A percentile compares a stretch with the other conserved stretches of the same genome.
Conservation (phyloP, 1,284 basidiomycete species). For the Trichosporon sp. region DNA sequence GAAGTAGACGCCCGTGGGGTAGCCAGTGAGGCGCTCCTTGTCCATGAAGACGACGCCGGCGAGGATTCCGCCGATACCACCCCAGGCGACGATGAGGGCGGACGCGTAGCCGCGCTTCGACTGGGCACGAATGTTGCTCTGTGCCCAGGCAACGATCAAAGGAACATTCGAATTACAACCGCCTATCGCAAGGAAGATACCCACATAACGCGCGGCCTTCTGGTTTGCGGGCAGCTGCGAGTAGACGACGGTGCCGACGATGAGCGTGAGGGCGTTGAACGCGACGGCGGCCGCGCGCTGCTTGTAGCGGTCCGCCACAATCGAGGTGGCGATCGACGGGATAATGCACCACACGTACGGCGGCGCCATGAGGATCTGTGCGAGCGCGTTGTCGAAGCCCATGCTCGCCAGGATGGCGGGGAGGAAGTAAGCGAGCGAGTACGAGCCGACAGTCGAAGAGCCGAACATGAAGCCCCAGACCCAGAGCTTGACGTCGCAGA, state of each 20-base stretch:
- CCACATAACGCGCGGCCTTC: constrained; percentile 16
- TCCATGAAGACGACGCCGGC: constrained; percentile 18
- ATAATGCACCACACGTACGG: constrained; percentile 45
- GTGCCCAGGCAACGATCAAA: constrained; percentile 40
- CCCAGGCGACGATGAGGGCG: constrained; percentile 18
- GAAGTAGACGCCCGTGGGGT: constrained; percentile 20
- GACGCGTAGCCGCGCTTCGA: constrained; percentile 41
- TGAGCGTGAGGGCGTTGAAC: constrained; percentile 12
- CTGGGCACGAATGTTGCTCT: constrained; percentile 51
- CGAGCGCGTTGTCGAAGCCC: constrained; percentile 40
- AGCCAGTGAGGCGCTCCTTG: constrained; percentile 16
- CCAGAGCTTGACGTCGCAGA: constrained; percentile 50
- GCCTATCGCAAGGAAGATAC: constrained; percentile 34
- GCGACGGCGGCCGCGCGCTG: constrained; percentile 9
- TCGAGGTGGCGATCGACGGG: constrained; percentile 41
- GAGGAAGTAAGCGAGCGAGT: constrained; percentile 44
- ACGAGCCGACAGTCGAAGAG: constrained; percentile 21
- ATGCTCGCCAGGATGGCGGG: constrained; percentile 50
- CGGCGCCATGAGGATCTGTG: constrained; percentile 46
- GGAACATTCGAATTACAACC: constrained; percentile 41
- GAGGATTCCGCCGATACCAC: constrained; percentile 24
- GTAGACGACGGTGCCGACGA: constrained; percentile 17
- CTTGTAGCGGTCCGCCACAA: constrained; percentile 42
- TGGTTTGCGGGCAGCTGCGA: constrained; percentile 7
- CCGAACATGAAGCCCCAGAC: constrained; percentile 50